Evolutionary conservation across 768 basidiomycete genomes (phyloP).

Genomic region (Roridomyces roridus): DNA sequence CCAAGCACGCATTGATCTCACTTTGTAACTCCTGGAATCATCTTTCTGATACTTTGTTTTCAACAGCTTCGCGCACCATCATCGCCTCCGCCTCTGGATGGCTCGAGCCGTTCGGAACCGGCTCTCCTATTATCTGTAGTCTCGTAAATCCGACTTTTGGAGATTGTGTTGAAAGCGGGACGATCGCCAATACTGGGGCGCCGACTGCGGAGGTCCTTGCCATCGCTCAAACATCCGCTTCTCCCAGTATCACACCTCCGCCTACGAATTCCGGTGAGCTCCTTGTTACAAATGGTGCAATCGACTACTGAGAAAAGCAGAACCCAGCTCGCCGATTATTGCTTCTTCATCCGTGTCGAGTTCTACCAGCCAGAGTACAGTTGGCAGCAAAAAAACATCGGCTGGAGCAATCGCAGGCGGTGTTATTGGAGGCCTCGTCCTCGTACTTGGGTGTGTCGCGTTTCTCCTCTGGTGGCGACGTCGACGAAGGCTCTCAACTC

Average conservation of each 20-base stretch:
- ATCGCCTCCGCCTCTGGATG: slow-evolving; percentile 9
- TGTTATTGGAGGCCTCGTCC: slow-evolving; percentile 9
- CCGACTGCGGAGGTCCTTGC: background rate
- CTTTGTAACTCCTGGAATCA: background rate
- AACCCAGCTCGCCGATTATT: no score
- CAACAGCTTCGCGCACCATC: background rate
- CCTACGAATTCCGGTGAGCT: no score
- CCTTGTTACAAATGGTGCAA: no score
- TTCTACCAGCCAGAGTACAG: no score
- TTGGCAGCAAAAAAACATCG: no score
- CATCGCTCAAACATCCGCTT: background rate
- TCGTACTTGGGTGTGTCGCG: no score
- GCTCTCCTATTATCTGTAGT: background rate
- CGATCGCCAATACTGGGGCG: background rate
- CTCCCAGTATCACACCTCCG: background rate
- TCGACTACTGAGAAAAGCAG: no score
- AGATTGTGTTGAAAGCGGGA: background rate
- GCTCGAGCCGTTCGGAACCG: background rate
- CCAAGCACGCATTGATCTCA: background rate
- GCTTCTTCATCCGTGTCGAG: no score
- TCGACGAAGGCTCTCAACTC: no score
- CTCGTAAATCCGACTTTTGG: background rate
- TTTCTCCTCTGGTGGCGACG: no score
- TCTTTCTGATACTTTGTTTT: background rate
- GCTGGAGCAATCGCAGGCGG: no score